Evolutionary conservation across 495 filamentous ascomycete genomes (phyloP), one percentile per base, ranked within the genome.

Genomic region (Elaphomyces granulatus): DNA sequence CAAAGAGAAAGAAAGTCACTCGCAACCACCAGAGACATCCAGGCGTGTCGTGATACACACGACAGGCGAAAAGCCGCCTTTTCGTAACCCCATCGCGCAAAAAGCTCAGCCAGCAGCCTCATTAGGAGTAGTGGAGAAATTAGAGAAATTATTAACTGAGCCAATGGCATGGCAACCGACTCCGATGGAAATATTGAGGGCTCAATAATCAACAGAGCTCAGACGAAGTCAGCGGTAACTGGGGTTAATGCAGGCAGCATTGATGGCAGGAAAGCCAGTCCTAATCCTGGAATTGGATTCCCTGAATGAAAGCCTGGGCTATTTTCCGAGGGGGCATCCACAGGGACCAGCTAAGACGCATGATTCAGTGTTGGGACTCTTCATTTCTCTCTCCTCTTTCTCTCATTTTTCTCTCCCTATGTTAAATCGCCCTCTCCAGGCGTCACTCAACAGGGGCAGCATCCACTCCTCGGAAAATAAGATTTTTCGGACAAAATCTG

Each of bases 1-100:
- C 23, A 28, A 28, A 28, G 23, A 28, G 12, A 28, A 28, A 28
- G 12, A 28, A n/a, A n/a, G n/a, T n/a, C n/a, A n/a, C n/a, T n/a
- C n/a, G n/a, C n/a, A n/a, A n/a, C n/a, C n/a, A 28, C 23, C 23
- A 12, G 23, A 12, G 23, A 28, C 23, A 28, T 28, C 23, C 23
- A 28, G 23, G 23, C 23, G 23, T 28, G 6, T 6, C 12, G 12
- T 28, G 23, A 28, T 6, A 12, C 6, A 28, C 6, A 12, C 6
- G 6, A 28, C 6, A 28, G 12, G 23, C 12, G 23, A 28, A 28
- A 28, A 28, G 23, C 34, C 41, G 38, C 20, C 38, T 30, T 43
- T 43, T 37, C 39, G 15, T 32, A 31, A 35, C 9, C 19, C 20
- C 16, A 32, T 37, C 34, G 20, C 36, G 23, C 23, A 15, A 43